Base-by-base conservation (phyloP, 169 alveolate species). In the Cryptosporidium sp. region DNA sequence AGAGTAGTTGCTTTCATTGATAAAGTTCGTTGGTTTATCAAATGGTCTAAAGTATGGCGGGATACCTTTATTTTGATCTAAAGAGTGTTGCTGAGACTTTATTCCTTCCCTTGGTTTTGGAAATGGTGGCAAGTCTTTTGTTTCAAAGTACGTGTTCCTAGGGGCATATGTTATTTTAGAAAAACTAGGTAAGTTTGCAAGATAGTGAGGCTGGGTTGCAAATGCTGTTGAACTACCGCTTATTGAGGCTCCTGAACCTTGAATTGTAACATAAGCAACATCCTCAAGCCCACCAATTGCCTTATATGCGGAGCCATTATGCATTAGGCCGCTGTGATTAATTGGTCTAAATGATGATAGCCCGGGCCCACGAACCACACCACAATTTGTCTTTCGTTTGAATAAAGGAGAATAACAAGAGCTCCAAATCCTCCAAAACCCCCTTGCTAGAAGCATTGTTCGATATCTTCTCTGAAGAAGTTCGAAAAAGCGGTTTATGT, bases 361-460 rank as follows among this genome's bases (percentile, higher is more conserved):
- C 39, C 80, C 73, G 21, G 89, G 89, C 0, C 89, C 89, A 18
- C 89, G 89, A 29, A 80, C 48, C 23, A 80, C 74, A 41, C 89
- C 89, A 45, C 89, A 80, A 48, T 80, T 80, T 16, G 43, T 43
- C 39, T 80, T 80, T 14, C 89, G 74, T 26, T 65, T 80, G 43
- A 80, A 80, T n/a, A 80, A 31, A 37, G 89, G 89, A 4, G 89
- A 80, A 23, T 62, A 80, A 45, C 89, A 80, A n/a, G 89, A 80
- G 0, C 89, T 62, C 89, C 89, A 80, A 61, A 80, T 80, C 59
- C 89, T 80, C 89, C 89, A 80, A 80, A 80, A 80, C 33, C 89
- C 89, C 18, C 80, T 80, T 12, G 89, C 74, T 4, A 80, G 21
- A 23, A 80, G 68, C 89, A 80, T 65, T 41, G 16, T 62, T 18